phyloP scores from a whole-genome alignment of 2,329 filamentous ascomycete species.

The Tolypocladium pustulatum region DNA sequence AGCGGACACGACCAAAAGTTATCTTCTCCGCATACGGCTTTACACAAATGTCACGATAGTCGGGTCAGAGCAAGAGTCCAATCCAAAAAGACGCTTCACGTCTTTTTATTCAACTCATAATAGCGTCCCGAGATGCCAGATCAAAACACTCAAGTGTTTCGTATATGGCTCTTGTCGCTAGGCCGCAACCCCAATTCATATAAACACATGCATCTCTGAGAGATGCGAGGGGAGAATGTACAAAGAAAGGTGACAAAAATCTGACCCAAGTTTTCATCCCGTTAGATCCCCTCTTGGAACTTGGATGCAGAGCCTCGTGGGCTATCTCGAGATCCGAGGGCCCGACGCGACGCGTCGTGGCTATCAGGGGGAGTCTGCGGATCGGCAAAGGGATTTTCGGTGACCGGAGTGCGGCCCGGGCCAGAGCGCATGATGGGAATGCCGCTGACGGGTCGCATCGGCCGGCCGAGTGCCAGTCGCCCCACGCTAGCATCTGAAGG shows the following conservation, averaged over 20 bases:
- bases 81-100: neutral
- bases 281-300: slow-evolving; percentile 31
- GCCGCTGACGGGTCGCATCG: slow-evolving; percentile 51
- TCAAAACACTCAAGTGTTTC: neutral
- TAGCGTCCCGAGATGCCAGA: neutral
- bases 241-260: neutral
- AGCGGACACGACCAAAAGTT: no score
- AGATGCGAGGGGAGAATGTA: neutral
- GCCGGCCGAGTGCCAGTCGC: slow-evolving; percentile 41
- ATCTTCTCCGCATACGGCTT: neutral
- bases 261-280: neutral
- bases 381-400: slow-evolving; percentile 37
- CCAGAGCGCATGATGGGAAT: slow-evolving; percentile 52
- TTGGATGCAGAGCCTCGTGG: slow-evolving; percentile 24
- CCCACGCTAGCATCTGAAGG: slow-evolving; percentile 20
- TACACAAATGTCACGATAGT: neutral
- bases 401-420: slow-evolving; percentile 53
- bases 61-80: no score
- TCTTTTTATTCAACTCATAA: neutral
- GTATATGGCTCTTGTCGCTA: neutral
- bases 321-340: slow-evolving; percentile 22
- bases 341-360: slow-evolving; percentile 21
- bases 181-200: neutral
- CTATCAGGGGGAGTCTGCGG: slow-evolving; percentile 16
- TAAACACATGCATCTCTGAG: neutral